Base-by-base conservation (phyloP, 2,329 filamentous ascomycete genomes). In the Clonostachys rhizophaga region DNA sequence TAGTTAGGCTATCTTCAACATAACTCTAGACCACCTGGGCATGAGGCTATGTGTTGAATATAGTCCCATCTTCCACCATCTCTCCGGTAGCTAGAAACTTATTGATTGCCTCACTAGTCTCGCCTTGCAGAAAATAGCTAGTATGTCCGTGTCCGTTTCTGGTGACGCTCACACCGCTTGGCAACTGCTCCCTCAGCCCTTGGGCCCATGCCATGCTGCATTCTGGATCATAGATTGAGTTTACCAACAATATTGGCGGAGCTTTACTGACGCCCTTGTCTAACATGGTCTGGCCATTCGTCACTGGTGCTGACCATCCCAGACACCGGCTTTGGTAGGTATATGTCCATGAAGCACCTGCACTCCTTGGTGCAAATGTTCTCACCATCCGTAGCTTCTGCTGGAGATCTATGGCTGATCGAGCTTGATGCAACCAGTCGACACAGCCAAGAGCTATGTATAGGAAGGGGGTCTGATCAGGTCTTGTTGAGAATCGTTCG, bases 111-210 rank as follows among this genome's bases (percentile, higher is more conserved):
- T 52, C 48, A 5, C 52, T 54, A 2, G 57, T 58, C 9, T 58
- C 52, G 0, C 55, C 57, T 2, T 37, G 14, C 0, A 55, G 35
- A 5, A 46, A 50, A 9, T 57, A 50, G 24, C 50, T 58, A 4
- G 55, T 59, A 11, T 59, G 57, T 5, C 57, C 57, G 18, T 48
- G 17, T 3, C 55, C 57, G 30, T 58, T 54, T 33, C 55, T 51
- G 3, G 48, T 56, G 6, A 59, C 49, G n/a, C 51, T 57, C 10
- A 59, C 53, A 2, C 55, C 37, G 5, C 10, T 48, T 7, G 49
- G 46, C 42, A 59, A 30, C 40, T 59, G 55, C 39, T 54, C 49
- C 9, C 50, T 49, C 3, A 58, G 48, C 1, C 52, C 50, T 5
- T 56, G 49, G 2, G 55, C 50, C 51, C 55, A 57, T 2, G 47